phyloP scores from a whole-genome alignment of 371 early-diverging fungal species.

The Dinochytrium kinnereticum region DNA sequence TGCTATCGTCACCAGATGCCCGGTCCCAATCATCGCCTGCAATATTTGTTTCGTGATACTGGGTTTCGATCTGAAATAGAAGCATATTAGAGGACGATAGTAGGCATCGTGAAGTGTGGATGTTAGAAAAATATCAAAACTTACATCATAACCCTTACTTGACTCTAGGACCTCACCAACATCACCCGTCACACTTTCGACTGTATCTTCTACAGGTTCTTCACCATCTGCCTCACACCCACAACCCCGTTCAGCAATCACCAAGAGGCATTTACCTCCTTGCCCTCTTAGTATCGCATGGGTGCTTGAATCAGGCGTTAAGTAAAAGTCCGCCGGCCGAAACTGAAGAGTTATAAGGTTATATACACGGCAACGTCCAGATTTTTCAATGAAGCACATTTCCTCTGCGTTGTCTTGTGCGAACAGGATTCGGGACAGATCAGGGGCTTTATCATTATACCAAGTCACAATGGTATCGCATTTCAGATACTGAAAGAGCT shows the following conservation, averaged over 20 bases:
- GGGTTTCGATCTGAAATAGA: no score
- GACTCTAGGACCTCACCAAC: no score
- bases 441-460: background rate
- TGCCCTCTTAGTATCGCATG: background rate
- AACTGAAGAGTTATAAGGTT: constrained; percentile 1
- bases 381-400: constrained; percentile 1
- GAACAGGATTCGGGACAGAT: background rate
- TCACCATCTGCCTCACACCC: no score
- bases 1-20: no score
- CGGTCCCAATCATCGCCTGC: no score
- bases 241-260: background rate
- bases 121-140: no score
- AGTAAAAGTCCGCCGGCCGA: background rate
- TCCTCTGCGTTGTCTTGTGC: background rate
- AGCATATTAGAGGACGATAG: no score
- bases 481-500: background rate
- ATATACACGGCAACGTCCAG: background rate
- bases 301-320: background rate
- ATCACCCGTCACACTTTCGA: no score
- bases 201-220: no score
- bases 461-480: background rate
- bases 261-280: background rate
- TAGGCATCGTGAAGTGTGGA: no score
- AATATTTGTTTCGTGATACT: no score
- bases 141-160: no score